These are phyloP conservation scores for Phytophthora constricta DNA, from an alignment of 352 stramenopile genomes.

Conservation along the genomic window DNA sequence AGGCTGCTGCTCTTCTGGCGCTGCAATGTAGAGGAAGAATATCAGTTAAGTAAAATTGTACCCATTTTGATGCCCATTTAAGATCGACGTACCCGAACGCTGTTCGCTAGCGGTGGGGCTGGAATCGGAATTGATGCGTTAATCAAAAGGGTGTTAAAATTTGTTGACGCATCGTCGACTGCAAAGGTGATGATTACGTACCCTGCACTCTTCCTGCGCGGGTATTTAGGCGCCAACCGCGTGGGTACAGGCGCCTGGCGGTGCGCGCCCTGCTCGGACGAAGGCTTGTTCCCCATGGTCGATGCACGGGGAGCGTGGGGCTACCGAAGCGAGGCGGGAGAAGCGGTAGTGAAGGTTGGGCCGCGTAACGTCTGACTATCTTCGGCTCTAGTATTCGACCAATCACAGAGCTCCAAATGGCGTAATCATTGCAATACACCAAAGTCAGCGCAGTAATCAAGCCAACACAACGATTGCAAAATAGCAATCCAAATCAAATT, in stretches of 20 bases:
- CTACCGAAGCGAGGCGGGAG: constrained; percentile 9
- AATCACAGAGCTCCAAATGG: constrained; percentile 4
- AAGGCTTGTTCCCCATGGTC: constrained; percentile 49
- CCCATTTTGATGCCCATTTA: constrained; percentile 10
- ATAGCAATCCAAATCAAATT: too few species aligned
- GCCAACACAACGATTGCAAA: too few species aligned
- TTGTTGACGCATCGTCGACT: too few species aligned
- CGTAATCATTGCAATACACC: constrained; percentile 15
- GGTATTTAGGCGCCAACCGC: constrained; percentile 34
- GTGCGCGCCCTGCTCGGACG: constrained; percentile 15
- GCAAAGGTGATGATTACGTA: constrained; percentile 9
- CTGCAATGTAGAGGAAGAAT: constrained; percentile 15
- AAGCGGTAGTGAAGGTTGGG: constrained; percentile 7
- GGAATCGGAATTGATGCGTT: background rate
- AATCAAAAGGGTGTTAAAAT: background rate
- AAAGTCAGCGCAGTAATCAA: constrained; percentile 6
- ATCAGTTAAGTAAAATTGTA: background rate
- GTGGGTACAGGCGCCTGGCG: constrained; percentile 15
- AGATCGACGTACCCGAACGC: constrained; percentile 15
- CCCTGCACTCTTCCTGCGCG: constrained; percentile 21
- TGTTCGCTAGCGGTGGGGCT: constrained; percentile 27
- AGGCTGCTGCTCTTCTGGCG: constrained; percentile 18
- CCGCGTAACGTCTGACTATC: constrained; percentile 18
- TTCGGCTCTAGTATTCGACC: constrained; percentile 3
- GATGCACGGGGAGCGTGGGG: background rate